Evolutionary conservation across 345 rosid species (phyloP).

Genomic region (Acer yangbiense): DNA sequence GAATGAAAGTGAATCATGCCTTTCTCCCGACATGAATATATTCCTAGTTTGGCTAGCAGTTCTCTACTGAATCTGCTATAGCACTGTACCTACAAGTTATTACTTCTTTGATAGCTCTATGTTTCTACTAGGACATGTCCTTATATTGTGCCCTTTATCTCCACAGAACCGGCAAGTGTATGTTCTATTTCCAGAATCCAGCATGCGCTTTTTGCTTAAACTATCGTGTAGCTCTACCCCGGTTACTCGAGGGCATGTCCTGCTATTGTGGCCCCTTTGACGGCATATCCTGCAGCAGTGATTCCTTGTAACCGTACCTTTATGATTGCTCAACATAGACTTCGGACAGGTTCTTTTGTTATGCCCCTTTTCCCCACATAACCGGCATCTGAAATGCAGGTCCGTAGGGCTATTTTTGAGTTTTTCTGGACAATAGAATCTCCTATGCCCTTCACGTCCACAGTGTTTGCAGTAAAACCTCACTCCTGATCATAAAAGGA

Average conservation of each 20-base stretch:
- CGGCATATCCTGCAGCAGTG: constrained; percentile 55
- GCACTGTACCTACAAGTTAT: neutral
- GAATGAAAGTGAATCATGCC: neutral
- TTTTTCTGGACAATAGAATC: constrained; percentile 82
- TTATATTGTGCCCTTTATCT: constrained; percentile 49
- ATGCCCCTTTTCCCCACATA: constrained; percentile 81
- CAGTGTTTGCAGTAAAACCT: constrained; percentile 77
- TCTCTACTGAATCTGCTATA: neutral
- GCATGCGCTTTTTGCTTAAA: neutral
- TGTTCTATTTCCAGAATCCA: constrained; percentile 23
- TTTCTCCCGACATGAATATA: neutral
- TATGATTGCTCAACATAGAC: constrained; percentile 32
- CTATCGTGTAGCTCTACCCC: constrained; percentile 18
- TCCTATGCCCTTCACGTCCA: constrained; percentile 89
- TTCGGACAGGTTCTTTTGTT: constrained; percentile 77
- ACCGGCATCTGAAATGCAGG: constrained; percentile 59
- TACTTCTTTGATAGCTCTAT: neutral
- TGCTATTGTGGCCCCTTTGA: constrained; percentile 69
- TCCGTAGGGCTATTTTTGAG: constrained; percentile 42
- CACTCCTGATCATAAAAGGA: constrained; percentile 49
- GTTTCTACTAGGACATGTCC: constrained; percentile 54
- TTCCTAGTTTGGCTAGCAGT: no score
- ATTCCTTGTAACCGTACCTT: constrained; percentile 31
- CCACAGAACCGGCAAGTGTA: constrained; percentile 55
- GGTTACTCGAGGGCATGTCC: constrained; percentile 52